phyloP scores from a whole-genome alignment of 805 yeast genomes.

The Wickerhamiella dianesei region DNA sequence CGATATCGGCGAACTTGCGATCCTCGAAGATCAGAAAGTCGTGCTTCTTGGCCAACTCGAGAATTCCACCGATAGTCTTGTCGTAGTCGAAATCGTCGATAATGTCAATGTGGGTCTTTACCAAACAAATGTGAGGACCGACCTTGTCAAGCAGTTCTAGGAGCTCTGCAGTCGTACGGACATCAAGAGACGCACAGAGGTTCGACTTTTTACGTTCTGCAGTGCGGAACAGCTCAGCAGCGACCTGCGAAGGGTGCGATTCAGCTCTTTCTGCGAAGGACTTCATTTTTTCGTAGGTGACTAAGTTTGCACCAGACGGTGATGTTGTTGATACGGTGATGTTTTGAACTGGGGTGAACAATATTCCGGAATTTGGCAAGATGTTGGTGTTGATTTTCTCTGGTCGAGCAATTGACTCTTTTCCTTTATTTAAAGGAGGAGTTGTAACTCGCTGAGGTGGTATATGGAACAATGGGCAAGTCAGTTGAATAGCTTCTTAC shows the following conservation, averaged over 20 bases:
- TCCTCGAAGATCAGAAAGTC: slow-evolving; percentile 90
- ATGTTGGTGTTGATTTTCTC: not conserved
- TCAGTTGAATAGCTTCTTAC: no score
- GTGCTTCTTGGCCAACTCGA: slow-evolving; percentile 62
- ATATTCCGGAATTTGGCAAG: no score
- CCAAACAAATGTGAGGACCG: slow-evolving; percentile 85
- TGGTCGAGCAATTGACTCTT: no score
- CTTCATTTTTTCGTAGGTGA: not conserved
- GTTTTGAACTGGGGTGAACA: no score
- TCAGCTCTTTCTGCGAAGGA: slow-evolving; percentile 59
- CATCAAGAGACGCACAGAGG: slow-evolving; percentile 90
- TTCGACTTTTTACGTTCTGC: slow-evolving; percentile 76
- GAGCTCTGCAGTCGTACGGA: slow-evolving; percentile 64
- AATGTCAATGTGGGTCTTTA: slow-evolving; percentile 91
- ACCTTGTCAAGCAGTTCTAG: slow-evolving; percentile 57
- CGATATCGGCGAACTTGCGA: slow-evolving; percentile 96
- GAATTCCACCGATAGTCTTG: slow-evolving; percentile 60
- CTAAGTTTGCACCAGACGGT: no score
- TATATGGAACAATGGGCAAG: no score
- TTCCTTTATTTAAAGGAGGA: no score
- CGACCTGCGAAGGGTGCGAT: slow-evolving; percentile 64
- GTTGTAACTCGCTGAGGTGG: no score
- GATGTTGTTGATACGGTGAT: no score
- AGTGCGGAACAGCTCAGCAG: slow-evolving; percentile 52
- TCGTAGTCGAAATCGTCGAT: slow-evolving; percentile 79